Conservation (phyloP, 805 yeast species). For the Sugiyamaella marilandica region DNA sequence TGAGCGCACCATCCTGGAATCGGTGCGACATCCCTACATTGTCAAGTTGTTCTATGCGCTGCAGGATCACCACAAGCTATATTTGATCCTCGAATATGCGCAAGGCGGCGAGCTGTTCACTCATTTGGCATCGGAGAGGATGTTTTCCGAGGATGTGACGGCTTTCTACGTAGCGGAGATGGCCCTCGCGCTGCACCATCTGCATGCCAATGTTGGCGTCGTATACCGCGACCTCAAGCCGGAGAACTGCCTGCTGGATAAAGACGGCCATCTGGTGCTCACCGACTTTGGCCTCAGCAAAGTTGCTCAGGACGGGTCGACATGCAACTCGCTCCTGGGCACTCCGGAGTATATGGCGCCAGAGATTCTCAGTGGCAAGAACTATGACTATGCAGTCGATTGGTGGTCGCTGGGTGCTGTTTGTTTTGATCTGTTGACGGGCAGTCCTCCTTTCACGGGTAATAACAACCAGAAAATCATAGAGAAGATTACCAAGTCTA, state of each 20-base stretch:
- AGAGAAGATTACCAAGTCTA: conserved; percentile 64
- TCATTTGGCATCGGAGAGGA: conserved; percentile 48
- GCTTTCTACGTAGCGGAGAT: conserved; percentile 79
- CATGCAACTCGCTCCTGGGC: conserved; percentile 60
- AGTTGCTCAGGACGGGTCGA: conserved; percentile 37
- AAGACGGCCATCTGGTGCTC: conserved; percentile 71
- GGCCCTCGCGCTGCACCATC: conserved; percentile 67
- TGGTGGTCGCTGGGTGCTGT: conserved; percentile 93
- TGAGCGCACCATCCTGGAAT: conserved; percentile 66
- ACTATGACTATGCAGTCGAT: conserved; percentile 75
- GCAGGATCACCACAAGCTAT: conserved; percentile 74
- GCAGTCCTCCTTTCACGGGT: conserved; percentile 87
- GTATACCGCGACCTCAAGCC: conserved; percentile 88
- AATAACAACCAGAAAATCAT: conserved; percentile 68
- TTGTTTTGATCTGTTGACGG: conserved; percentile 72
- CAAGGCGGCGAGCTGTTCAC: conserved; percentile 85
- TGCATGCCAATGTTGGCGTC: conserved; percentile 67
- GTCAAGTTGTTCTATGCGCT: conserved; percentile 78
- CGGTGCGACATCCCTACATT: conserved; percentile 74
- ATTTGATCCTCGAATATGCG: conserved; percentile 70
- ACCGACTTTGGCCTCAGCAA: conserved; percentile 80
- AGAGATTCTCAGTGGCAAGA: conserved; percentile 71
- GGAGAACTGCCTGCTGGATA: conserved; percentile 76
- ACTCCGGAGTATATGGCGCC: conserved; percentile 90
- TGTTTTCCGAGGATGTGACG: conserved; percentile 57